Base-by-base conservation (phyloP, 257 asterid species). In the Ophiorrhiza pumila region DNA sequence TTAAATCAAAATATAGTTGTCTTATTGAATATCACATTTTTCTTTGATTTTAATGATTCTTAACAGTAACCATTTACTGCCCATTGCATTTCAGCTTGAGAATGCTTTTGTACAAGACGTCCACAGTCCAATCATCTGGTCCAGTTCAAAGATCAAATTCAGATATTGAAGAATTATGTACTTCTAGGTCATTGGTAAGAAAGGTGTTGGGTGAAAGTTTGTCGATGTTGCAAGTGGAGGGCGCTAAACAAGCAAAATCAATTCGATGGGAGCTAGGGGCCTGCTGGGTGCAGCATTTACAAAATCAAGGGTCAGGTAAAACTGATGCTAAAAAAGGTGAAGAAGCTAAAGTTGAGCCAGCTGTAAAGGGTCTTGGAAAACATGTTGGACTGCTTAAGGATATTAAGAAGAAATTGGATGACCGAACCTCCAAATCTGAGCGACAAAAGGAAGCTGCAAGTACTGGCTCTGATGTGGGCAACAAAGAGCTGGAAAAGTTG, bases 181-280 rank as follows among this genome's bases (percentile, higher is more conserved):
- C 75, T 58, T 58, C 78, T 76, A 79, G 81, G 79, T 76, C 80
- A 76, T 80, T 87, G 85, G 89, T 88, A 39, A 83, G 85, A 71
- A 81, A 85, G 85, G 88, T 91, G 42, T 83, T 91, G 7, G 67
- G 71, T 69, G 87, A 83, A 75, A 90, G 97, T 81, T 68, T 90
- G 77, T 64, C 68, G 74, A 84, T 79, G 69, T 72, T 91, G 74
- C 81, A 79, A 75, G 88, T 46, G n/a, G 93, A 88, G 74, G 87
- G 74, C 62, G 68, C 75, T 56, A 79, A 80, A 64, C 83, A 78
- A 31, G 77, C 67, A 77, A 88, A 85, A 72, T 80, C 87, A 1
- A 78, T 90, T 42, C 83, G 96, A 78, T 90, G 96, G 96, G 96
- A 90, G 83, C 90, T 90, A 68, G 94, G 96, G 37, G 93, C 94